phyloP scores from a whole-genome alignment of 2,329 filamentous ascomycete species.

The Coniochaeta sp. region DNA sequence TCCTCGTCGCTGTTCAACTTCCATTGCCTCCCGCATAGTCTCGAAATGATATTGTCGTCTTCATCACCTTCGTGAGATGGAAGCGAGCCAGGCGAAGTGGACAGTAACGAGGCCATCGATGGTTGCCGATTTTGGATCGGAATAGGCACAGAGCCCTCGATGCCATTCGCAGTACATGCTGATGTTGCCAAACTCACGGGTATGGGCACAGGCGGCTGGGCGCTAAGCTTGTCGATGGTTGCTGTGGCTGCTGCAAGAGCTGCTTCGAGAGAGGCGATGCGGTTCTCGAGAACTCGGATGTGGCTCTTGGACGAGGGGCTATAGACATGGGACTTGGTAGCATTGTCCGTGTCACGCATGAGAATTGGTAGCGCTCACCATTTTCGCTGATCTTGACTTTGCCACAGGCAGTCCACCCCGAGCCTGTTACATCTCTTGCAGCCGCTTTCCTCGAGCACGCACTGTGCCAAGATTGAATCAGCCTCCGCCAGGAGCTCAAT shows the following conservation, averaged over 20 bases:
- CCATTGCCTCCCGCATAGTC: not conserved
- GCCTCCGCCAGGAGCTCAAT: not conserved
- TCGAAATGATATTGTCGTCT: not conserved
- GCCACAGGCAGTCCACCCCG: not conserved
- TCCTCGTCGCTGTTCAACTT: conserved; percentile 1
- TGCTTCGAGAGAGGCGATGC: not conserved
- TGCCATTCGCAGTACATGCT: not conserved
- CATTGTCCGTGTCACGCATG: not conserved
- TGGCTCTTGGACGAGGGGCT: no score
- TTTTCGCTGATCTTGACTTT: not conserved
- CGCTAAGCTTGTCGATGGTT: not conserved
- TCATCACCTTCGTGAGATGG: not conserved
- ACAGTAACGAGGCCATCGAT: not conserved
- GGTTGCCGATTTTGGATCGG: not conserved
- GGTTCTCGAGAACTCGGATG: not conserved
- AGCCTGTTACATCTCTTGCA: not conserved
- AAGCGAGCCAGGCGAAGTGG: not conserved
- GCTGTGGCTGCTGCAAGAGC: not conserved
- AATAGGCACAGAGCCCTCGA: not conserved
- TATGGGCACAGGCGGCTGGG: not conserved
- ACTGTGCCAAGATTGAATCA: not conserved
- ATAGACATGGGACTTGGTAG: not conserved
- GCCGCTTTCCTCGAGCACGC: not conserved
- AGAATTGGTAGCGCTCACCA: not conserved
- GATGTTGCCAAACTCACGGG: not conserved